Percentiles rank a stretch among this genome's conserved stretches.
These are phyloP conservation scores for Sutorius eximius DNA, from an alignment of 1,284 basidiomycete species.

Conservation along the genomic window DNA sequence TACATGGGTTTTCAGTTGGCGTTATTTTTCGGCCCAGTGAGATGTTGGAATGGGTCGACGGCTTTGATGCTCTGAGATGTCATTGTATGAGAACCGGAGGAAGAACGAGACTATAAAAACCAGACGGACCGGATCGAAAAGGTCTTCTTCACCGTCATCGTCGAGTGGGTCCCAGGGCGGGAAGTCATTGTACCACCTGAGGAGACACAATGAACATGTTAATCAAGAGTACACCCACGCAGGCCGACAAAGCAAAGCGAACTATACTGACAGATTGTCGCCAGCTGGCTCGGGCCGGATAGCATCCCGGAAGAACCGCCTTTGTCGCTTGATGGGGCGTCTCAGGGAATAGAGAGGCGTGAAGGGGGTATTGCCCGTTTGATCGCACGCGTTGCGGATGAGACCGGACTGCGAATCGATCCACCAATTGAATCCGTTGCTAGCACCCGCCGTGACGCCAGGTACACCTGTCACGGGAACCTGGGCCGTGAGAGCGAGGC, in stretches of 20 bases:
- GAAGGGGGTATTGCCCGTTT: conserved; percentile 10
- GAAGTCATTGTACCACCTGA: conserved; percentile 22
- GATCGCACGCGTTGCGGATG: conserved; percentile 19
- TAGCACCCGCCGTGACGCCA: background rate
- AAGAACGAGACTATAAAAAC: background rate
- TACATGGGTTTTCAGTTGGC: background rate
- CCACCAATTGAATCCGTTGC: conserved; percentile 13
- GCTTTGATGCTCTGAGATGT: background rate
- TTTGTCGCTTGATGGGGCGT: conserved; percentile 17
- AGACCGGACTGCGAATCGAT: conserved; percentile 14
- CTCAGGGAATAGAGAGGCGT: conserved; percentile 27
- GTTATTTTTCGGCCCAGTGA: background rate
- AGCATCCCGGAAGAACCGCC: conserved; percentile 21
- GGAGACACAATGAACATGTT: background rate
- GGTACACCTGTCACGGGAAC: background rate
- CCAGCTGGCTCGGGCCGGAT: conserved; percentile 14
- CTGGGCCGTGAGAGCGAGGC: conserved; percentile 18
- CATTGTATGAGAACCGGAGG: background rate
- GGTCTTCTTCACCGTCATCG: conserved; percentile 22
- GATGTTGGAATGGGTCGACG: conserved; percentile 4
- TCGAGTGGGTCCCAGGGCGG: conserved; percentile 32
- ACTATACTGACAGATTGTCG: conserved; percentile 24
- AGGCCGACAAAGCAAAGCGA: background rate
- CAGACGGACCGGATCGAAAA: conserved; percentile 6
- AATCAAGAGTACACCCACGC: background rate